These are phyloP conservation scores for Gilbertella persicaria DNA, from an alignment of 371 early-diverging fungal species.

Conservation along the genomic window DNA sequence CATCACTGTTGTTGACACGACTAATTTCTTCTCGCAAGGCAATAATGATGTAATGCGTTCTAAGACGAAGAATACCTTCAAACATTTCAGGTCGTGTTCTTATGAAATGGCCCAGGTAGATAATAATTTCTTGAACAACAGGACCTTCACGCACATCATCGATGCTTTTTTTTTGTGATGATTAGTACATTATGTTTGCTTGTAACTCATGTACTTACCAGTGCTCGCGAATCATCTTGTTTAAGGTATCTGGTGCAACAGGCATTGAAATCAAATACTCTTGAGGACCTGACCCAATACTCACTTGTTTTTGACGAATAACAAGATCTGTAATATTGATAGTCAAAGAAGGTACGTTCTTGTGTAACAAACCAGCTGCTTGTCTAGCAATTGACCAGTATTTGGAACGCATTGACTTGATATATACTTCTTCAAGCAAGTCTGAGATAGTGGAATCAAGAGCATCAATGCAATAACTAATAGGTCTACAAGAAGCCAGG, in stretches of 20 bases:
- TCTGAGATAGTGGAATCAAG: slow-evolving; percentile 60
- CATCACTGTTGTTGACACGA: slow-evolving; percentile 69
- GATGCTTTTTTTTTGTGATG: slow-evolving; percentile 25
- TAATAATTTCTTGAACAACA: slow-evolving; percentile 81
- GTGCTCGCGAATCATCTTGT: slow-evolving; percentile 62
- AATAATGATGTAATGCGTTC: slow-evolving; percentile 80
- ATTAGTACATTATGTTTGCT: background rate
- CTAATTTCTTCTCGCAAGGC: slow-evolving; percentile 84
- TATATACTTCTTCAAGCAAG: slow-evolving; percentile 80
- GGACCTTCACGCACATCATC: slow-evolving; percentile 85
- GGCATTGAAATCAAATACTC: slow-evolving; percentile 72
- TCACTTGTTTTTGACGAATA: slow-evolving; percentile 78
- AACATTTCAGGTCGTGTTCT: slow-evolving; percentile 70
- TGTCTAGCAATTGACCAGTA: slow-evolving; percentile 84
- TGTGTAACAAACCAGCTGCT: slow-evolving; percentile 77
- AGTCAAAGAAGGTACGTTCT: slow-evolving; percentile 74
- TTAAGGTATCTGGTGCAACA: slow-evolving; percentile 67
- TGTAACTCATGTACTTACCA: too few relatives aligned
- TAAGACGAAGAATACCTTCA: slow-evolving; percentile 80
- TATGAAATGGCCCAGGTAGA: slow-evolving; percentile 75
- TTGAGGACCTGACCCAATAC: slow-evolving; percentile 73
- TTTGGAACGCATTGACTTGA: slow-evolving; percentile 68
- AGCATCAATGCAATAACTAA: slow-evolving; percentile 47
- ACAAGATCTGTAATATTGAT: slow-evolving; percentile 83
- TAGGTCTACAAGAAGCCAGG: slow-evolving; percentile 67